phyloP scores from a whole-genome alignment of 2,329 filamentous ascomycete species.

The Pleomassaria siparia region DNA sequence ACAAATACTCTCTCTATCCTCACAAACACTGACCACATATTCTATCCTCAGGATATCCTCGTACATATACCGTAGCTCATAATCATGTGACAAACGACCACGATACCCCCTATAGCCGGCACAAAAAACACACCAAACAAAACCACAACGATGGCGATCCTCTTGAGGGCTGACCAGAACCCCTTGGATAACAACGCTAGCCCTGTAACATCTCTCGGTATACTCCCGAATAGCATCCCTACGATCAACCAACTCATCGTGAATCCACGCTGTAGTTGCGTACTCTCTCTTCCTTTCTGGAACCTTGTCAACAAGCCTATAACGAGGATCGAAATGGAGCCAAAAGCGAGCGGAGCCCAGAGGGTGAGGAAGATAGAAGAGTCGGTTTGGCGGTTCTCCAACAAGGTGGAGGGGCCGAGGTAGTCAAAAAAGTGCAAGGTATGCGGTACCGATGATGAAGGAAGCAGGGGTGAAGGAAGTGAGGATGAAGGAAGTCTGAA shows the following conservation, averaged over 20 bases:
- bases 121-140: neutral
- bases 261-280: neutral
- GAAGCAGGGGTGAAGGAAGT: too few relatives aligned
- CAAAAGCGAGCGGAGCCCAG: neutral
- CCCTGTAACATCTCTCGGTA: neutral
- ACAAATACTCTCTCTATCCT: too few relatives aligned
- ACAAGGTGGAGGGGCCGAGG: neutral
- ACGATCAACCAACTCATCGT: constrained; percentile 1
- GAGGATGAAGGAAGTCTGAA: too few relatives aligned
- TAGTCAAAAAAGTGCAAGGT: too few relatives aligned
- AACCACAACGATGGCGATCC: neutral
- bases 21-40: too few relatives aligned
- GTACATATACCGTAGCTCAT: too few relatives aligned
- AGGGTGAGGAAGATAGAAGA: neutral
- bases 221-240: neutral
- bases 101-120: neutral
- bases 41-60: too few relatives aligned
- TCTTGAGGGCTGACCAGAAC: neutral
- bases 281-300: constrained; percentile 2
- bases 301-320: neutral
- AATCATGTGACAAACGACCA: constrained; percentile 3
- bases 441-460: too few relatives aligned
- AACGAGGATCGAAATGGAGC: neutral
- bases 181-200: neutral
- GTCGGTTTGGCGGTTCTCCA: neutral